A percentile compares a stretch with the other conserved stretches of the same genome.
phyloP scores from a whole-genome alignment of 108 stramenopile species.

The Skeletonema tropicum region DNA sequence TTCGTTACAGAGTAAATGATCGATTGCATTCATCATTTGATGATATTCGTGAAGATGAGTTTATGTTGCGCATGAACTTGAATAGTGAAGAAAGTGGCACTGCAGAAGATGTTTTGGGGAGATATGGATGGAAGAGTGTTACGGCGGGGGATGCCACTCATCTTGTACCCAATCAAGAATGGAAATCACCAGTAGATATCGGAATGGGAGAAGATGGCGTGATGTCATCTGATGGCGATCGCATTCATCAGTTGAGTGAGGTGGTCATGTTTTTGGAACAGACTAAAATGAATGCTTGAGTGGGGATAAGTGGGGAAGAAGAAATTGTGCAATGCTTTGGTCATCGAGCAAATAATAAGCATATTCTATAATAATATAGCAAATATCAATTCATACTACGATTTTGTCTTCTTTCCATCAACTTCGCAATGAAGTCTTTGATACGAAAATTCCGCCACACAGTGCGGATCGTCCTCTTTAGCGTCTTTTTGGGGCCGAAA shows the following conservation, averaged over 20 bases:
- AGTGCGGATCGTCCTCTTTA: not conserved
- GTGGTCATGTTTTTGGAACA: slow-evolving; percentile 57
- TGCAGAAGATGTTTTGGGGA: slow-evolving; percentile 11
- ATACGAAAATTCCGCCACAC: not conserved
- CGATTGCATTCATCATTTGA: slow-evolving; percentile 38
- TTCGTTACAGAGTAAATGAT: slow-evolving; percentile 39
- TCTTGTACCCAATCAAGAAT: slow-evolving; percentile 37
- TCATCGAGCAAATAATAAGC: too few species aligned
- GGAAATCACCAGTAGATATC: not conserved
- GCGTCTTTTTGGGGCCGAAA: not conserved
- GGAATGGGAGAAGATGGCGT: slow-evolving; percentile 10
- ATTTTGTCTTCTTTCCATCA: not conserved
- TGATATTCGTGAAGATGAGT: slow-evolving; percentile 36
- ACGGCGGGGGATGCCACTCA: slow-evolving; percentile 20
- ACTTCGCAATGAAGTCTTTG: not conserved
- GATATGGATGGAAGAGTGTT: slow-evolving; percentile 35
- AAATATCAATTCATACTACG: not conserved
- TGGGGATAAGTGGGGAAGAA: not conserved
- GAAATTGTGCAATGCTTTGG: too few species aligned
- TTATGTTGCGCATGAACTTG: slow-evolving; percentile 36
- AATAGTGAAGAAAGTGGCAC: not conserved
- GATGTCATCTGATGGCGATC: slow-evolving; percentile 10
- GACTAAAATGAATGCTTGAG: slow-evolving; percentile 48
- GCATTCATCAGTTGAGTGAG: slow-evolving; percentile 38
- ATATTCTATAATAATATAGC: not conserved